A percentile compares a stretch with the other conserved stretches of the same genome.
Evolutionary conservation across 176 grass and related monocot species (phyloP).

Genomic region (Triticum monococcum): DNA sequence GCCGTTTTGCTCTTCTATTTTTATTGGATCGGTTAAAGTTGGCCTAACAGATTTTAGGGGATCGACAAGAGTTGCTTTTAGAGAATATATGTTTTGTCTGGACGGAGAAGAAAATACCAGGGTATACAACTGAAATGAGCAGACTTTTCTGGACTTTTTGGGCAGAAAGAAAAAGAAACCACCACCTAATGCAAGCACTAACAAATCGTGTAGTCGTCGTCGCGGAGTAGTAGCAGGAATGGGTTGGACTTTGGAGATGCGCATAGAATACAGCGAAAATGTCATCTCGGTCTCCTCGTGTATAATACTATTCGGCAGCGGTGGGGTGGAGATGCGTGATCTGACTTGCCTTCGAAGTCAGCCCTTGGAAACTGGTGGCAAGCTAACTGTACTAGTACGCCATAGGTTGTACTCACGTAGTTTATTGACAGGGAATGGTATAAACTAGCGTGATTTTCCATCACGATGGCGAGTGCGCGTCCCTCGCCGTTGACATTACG

Average conservation of each 20-base stretch:
- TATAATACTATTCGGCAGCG: background rate
- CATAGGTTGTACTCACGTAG: no score
- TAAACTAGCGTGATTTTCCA: background rate
- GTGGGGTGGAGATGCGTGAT: background rate
- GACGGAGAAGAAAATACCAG: background rate
- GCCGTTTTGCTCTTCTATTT: no score
- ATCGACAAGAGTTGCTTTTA: no score
- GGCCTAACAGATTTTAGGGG: no score
- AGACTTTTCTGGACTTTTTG: background rate
- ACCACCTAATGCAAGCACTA: background rate
- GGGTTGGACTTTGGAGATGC: slow-evolving; percentile 19
- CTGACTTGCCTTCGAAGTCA: slow-evolving; percentile 48
- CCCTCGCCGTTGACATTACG: background rate
- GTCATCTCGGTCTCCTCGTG: background rate
- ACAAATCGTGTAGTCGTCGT: background rate
- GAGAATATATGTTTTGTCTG: no score
- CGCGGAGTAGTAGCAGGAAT: background rate
- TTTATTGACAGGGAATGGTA: background rate
- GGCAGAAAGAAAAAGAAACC: background rate
- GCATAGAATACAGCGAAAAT: background rate
- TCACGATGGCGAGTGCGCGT: background rate
- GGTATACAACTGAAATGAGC: background rate
- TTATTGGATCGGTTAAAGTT: no score
- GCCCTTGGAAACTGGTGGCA: slow-evolving; percentile 32
- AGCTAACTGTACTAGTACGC: background rate